These are phyloP conservation scores for Jackrogersella multiformis DNA, from an alignment of 495 filamentous ascomycete genomes.

Conservation along the genomic window DNA sequence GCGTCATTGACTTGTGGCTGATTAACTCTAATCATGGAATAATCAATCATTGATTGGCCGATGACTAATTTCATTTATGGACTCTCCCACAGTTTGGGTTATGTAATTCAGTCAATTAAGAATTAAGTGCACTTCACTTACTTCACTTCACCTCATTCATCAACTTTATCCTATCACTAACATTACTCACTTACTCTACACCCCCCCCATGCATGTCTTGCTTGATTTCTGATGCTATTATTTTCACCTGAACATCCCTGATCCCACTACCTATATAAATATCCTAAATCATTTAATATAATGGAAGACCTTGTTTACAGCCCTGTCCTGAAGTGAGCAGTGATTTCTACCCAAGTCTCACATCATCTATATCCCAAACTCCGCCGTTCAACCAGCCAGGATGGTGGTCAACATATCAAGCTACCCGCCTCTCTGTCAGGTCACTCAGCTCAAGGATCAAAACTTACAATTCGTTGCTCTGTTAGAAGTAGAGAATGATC, in stretches of 20 bases:
- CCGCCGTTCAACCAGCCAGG: background rate
- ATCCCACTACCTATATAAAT: background rate
- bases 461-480: constrained; percentile 72
- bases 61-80: constrained; percentile 8
- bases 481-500: constrained; percentile 69
- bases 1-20: constrained; percentile 29
- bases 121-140: background rate
- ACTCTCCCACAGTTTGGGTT: too few relatives aligned
- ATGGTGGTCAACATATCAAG: constrained; percentile 51
- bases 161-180: background rate
- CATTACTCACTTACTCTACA: background rate
- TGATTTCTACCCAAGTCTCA: constrained; percentile 13
- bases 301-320: constrained; percentile 21
- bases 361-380: background rate
- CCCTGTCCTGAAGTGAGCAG: constrained; percentile 12
- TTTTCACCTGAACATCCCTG: background rate
- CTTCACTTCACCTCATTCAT: too few relatives aligned
- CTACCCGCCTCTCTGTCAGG: constrained; percentile 75
- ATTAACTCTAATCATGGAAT: constrained; percentile 19
- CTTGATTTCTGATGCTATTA: background rate
- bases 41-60: constrained; percentile 43
- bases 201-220: background rate
- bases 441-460: constrained; percentile 63
- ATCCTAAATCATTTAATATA: background rate
- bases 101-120: too few relatives aligned